Percentiles rank a stretch among this genome's conserved stretches.
phyloP scores from a whole-genome alignment of 305 asterid species.

The Petunia hybrid region DNA sequence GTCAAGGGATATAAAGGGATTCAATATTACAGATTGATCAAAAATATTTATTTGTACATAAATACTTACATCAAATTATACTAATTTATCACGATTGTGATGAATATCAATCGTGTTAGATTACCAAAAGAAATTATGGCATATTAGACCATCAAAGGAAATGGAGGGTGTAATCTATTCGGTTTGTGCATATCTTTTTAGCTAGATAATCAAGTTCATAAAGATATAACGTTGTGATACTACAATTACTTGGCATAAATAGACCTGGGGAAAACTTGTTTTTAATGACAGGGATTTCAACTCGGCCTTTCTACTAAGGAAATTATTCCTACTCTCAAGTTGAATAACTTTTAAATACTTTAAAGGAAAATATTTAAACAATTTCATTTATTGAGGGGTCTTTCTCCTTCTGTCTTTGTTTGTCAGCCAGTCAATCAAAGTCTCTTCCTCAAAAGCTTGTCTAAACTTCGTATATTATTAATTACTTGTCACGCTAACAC shows the following conservation, averaged over 20 bases:
- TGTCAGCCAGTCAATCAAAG: neutral
- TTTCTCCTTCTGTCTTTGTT: neutral
- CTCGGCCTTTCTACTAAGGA: neutral
- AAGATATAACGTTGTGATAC: neutral
- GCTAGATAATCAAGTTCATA: neutral
- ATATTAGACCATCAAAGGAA: too few species aligned
- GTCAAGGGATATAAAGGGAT: too few species aligned
- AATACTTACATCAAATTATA: too few species aligned
- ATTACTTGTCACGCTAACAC: too few species aligned
- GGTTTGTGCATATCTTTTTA: too few species aligned
- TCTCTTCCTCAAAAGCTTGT: neutral
- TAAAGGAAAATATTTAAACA: too few species aligned
- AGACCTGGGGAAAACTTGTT: neutral
- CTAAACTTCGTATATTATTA: neutral
- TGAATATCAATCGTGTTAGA: too few species aligned
- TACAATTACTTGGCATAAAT: neutral
- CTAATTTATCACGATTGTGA: neutral
- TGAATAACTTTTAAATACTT: too few species aligned
- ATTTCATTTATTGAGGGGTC: neutral
- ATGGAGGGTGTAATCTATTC: too few species aligned
- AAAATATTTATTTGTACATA: too few species aligned
- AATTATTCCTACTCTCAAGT: neutral
- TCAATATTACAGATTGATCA: too few species aligned
- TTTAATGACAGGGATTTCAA: too few species aligned
- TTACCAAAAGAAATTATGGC: neutral